A percentile compares a stretch with the other conserved stretches of the same genome.
phyloP scores from a whole-genome alignment of 768 basidiomycete species.

The Candolleomyces eurysporus region DNA sequence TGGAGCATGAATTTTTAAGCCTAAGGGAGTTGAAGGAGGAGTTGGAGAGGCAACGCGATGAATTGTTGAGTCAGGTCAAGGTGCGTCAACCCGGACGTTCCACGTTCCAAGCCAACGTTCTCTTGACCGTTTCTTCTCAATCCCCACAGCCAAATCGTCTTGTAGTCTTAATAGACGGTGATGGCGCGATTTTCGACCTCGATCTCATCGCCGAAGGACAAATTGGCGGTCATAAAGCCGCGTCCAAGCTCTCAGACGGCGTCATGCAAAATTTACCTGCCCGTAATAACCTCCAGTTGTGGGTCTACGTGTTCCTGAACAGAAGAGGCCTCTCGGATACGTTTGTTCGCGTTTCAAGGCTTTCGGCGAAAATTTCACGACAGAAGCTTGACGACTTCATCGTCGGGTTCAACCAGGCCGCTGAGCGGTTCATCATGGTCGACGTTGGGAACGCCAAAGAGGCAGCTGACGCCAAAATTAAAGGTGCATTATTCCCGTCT shows the following conservation, averaged over 20 bases:
- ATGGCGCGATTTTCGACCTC: conserved; percentile 56
- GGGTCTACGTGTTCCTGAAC: conserved; percentile 63
- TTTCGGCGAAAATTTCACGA: conserved; percentile 24
- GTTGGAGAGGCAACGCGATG: conserved; percentile 34
- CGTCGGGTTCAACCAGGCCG: conserved; percentile 67
- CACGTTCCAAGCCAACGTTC: too few species aligned
- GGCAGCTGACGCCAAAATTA: conserved; percentile 74
- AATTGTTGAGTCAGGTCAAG: conserved; percentile 39
- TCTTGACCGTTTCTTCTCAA: too few species aligned
- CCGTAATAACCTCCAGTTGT: conserved; percentile 47
- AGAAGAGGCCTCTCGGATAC: conserved; percentile 58
- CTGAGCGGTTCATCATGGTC: conserved; percentile 62
- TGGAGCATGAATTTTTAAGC: conserved; percentile 29
- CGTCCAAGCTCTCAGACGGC: conserved; percentile 43
- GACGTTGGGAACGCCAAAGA: conserved; percentile 73
- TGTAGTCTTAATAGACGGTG: conserved; percentile 60
- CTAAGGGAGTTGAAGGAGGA: conserved; percentile 23
- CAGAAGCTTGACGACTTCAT: conserved; percentile 62
- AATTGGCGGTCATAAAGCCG: conserved; percentile 56
- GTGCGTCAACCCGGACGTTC: conserved; percentile 16
- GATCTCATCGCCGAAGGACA: conserved; percentile 55
- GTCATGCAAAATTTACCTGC: conserved; percentile 35
- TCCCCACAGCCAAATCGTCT: conserved; percentile 38
- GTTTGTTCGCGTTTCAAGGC: conserved; percentile 38
- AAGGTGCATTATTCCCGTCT: conserved; percentile 44